Percentiles rank a stretch among this genome's conserved stretches.
Conservation (phyloP, 441 rosid species). For the Jatropha multifida region DNA sequence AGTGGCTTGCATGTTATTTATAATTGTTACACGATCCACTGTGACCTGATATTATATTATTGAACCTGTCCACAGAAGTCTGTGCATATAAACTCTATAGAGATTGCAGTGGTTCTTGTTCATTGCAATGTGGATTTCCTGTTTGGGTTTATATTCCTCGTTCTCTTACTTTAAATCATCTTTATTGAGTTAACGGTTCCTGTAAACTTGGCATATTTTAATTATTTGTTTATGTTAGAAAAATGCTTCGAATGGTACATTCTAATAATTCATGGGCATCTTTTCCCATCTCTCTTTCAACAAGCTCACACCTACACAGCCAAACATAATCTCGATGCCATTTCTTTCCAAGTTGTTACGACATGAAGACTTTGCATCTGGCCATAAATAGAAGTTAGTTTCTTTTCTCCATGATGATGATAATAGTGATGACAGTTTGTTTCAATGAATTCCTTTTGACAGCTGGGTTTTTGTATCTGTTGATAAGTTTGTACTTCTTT, state of each 20-base stretch:
- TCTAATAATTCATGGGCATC: not conserved
- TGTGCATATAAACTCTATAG: not conserved
- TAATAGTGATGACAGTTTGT: not conserved
- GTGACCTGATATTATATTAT: not conserved
- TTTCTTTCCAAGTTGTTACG: conserved; percentile 5
- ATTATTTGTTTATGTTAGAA: not conserved
- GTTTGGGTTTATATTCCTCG: not conserved
- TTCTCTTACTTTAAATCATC: not conserved
- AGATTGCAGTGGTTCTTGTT: conserved; percentile 1
- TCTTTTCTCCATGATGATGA: conserved; percentile 9
- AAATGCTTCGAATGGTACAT: not conserved
- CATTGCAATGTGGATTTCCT: conserved; percentile 3
- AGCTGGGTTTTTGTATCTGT: conserved; percentile 28
- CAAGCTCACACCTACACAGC: not conserved
- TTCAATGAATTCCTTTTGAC: conserved; percentile 7
- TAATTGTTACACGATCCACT: not conserved
- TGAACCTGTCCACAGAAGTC: not conserved
- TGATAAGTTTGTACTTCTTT: conserved; percentile 45
- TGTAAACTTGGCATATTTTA: not conserved
- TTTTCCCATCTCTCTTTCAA: not conserved
- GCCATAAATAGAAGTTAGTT: not conserved
- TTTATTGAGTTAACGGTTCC: not conserved
- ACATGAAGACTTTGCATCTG: not conserved
- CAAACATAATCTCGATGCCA: not conserved
- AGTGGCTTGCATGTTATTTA: not conserved